Percentiles rank a stretch among this genome's conserved stretches.
Conservation (phyloP, 179 eudicot genomes). For the Nepenthes alata region DNA sequence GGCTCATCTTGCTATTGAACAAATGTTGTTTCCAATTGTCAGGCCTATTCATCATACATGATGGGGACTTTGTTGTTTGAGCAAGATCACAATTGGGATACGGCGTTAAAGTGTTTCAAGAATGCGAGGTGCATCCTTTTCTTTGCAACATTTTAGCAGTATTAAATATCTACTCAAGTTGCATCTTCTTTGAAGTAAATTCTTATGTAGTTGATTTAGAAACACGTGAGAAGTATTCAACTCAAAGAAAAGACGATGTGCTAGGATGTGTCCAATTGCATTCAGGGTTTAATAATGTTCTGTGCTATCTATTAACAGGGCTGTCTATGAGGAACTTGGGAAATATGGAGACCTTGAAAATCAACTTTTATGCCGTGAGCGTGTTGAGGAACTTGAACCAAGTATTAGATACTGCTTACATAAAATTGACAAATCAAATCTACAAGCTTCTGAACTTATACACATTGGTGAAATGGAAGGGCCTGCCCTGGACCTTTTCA, state of each 20-base stretch:
- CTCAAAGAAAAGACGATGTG: neutral
- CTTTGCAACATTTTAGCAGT: neutral
- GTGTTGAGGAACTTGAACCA: constrained; percentile 93
- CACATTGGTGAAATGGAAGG: constrained; percentile 96
- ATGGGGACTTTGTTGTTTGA: constrained; percentile 83
- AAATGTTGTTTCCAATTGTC: constrained; percentile 12
- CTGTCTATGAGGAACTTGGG: constrained; percentile 97
- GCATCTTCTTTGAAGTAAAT: neutral
- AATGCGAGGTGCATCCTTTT: constrained; percentile 60
- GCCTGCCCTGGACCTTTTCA: constrained; percentile 90
- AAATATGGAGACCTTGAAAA: constrained; percentile 91
- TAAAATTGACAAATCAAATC: constrained; percentile 81
- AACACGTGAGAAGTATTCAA: neutral
- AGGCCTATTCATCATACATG: constrained; percentile 95
- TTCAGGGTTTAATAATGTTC: neutral
- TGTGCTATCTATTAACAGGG: constrained; percentile 26
- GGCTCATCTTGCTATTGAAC: neutral
- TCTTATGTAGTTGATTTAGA: neutral
- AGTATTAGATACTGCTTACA: constrained; percentile 85
- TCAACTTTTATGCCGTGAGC: constrained; percentile 83
- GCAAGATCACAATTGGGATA: constrained; percentile 87
- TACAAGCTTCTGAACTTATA: constrained; percentile 76
- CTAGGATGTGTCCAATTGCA: too few relatives aligned
- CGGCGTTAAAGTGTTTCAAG: constrained; percentile 78
- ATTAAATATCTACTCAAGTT: neutral